phyloP scores from a whole-genome alignment of 345 rosid species.

The Arabidopsis thaliana region DNA sequence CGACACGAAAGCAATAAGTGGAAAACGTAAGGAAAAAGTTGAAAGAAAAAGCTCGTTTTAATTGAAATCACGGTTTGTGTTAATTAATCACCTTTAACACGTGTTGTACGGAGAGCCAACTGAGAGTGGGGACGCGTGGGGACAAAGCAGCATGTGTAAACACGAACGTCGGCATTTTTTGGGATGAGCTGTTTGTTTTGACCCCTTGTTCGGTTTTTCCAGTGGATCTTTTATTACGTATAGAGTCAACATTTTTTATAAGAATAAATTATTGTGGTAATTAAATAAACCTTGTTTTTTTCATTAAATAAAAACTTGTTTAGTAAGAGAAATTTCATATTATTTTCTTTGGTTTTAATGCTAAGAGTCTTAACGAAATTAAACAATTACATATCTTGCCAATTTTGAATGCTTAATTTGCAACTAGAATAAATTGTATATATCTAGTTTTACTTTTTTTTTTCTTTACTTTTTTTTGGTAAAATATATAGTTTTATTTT shows the following conservation, averaged over 20 bases:
- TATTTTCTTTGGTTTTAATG: too few relatives aligned
- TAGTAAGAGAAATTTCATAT: too few relatives aligned
- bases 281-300: too few relatives aligned
- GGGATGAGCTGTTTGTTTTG: conserved; percentile 25
- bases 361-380: too few relatives aligned
- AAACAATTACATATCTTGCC: too few relatives aligned
- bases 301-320: too few relatives aligned
- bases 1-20: conserved; percentile 11
- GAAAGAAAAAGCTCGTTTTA: not conserved
- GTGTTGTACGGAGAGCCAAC: conserved; percentile 9
- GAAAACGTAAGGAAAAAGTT: not conserved
- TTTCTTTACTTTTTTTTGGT: too few relatives aligned
- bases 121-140: conserved; percentile 35
- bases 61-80: conserved; percentile 21
- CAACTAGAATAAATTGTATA: too few relatives aligned
- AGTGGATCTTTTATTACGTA: not conserved
- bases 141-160: conserved; percentile 32
- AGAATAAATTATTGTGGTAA: too few relatives aligned
- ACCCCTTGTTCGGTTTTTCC: not conserved
- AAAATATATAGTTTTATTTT: too few relatives aligned
- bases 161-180: conserved; percentile 39
- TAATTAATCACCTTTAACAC: not conserved
- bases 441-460: too few relatives aligned
- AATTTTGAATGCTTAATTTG: too few relatives aligned
- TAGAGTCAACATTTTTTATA: not conserved